phyloP scores from a whole-genome alignment of 495 filamentous ascomycete genomes.

The Tuber umbilicatum region DNA sequence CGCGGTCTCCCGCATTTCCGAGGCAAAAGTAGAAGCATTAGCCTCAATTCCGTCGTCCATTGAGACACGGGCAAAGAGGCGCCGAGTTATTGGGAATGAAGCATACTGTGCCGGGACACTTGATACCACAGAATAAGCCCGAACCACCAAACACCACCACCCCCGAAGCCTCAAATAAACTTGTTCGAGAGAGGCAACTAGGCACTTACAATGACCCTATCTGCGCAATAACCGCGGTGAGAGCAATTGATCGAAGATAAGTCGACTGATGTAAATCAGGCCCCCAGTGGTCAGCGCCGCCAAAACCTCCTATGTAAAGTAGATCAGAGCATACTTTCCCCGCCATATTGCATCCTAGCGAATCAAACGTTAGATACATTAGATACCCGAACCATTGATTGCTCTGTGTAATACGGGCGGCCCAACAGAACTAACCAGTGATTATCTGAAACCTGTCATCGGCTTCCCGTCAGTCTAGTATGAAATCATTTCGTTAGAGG shows the following conservation, averaged over 20 bases:
- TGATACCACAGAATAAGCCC: background rate
- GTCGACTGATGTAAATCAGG: slow-evolving; percentile 49
- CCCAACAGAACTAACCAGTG: slow-evolving; percentile 48
- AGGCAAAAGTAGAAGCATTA: slow-evolving; percentile 86
- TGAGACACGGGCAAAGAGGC: slow-evolving; percentile 80
- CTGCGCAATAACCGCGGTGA: slow-evolving; percentile 87
- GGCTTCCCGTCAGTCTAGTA: slow-evolving; percentile 20
- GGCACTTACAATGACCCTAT: slow-evolving; percentile 64
- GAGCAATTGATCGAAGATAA: slow-evolving; percentile 78
- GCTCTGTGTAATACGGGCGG: slow-evolving; percentile 17
- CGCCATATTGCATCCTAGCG: slow-evolving; percentile 85
- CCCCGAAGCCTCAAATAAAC: slow-evolving; percentile 6
- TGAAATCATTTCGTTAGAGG: slow-evolving; percentile 4
- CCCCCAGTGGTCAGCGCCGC: background rate
- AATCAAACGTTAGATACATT: slow-evolving; percentile 27
- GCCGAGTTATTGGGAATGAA: slow-evolving; percentile 68
- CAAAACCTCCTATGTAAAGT: background rate
- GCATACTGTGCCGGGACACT: slow-evolving; percentile 75
- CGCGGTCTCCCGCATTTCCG: slow-evolving; percentile 93
- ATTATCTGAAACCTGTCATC: slow-evolving; percentile 67
- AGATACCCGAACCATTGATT: slow-evolving; percentile 33
- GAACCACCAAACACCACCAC: background rate
- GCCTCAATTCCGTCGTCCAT: slow-evolving; percentile 83
- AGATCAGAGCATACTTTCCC: slow-evolving; percentile 57
- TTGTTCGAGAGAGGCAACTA: slow-evolving; percentile 18